Base-by-base conservation (phyloP, 2,329 filamentous ascomycete genomes). In the Beauveria sp. region DNA sequence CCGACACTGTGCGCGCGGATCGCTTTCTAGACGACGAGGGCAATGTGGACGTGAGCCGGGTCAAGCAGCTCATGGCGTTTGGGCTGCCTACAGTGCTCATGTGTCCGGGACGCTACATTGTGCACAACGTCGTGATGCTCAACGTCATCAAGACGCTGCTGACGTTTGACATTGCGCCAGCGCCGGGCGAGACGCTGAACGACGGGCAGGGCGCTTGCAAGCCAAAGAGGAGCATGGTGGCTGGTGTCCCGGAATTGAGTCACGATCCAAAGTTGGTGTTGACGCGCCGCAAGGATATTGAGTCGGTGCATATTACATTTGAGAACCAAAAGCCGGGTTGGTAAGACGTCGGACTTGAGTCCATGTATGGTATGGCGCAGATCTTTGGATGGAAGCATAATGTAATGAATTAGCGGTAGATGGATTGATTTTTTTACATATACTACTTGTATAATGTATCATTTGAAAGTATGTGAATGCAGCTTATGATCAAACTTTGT, bases 1-100 rank as follows among this genome's bases (percentile, higher is more conserved):
- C 57, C 9, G 57, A 47, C 14, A 9, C 18, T 28, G 40, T 54
- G 41, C 57, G 57, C 48, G 37, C 57, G 28, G 57, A 54, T 26
- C 48, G 57, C 40, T 59, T 59, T 22, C 28, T 59, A 1, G 50
- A 40, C 2, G 20, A 3, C 16, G 50, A 53, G 26, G 57, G 57
- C 20, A n/a, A 18, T 8, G 50, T 53, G 28, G 57, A 59, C 18
- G 16, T 16, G 5, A 20, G 20, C 5, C 57, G 40, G 6, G 57
- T 59, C 10, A 46, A 47, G 28, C 26, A 46, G 26, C 57, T 59
- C 28, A 59, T 59, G 57, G 57, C 50, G 1, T 59, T 59, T 40
- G 57, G 57, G 5, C 57, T 59, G 26, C 57, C 57, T 12, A 59
- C 57, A 2, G 57, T 59, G 16, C 57, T 59, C 56, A 59, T 59